phyloP scores from a whole-genome alignment of 208 protist species.

The Acanthamoeba castellanii region DNA sequence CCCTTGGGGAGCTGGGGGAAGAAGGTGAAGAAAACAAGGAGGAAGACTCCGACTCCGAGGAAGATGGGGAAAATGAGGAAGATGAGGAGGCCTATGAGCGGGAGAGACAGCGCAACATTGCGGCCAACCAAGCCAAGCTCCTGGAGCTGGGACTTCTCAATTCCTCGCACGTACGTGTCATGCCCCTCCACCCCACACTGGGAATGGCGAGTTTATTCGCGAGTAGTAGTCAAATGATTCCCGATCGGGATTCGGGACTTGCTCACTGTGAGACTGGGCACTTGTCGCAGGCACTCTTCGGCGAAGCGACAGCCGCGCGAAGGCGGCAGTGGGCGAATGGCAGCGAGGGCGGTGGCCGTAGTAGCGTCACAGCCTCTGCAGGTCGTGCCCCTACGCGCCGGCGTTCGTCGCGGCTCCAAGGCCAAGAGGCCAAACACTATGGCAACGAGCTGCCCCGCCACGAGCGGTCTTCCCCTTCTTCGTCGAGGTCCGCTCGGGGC shows the following conservation, averaged over 20 bases:
- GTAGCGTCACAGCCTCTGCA: neutral
- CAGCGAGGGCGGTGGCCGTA: neutral
- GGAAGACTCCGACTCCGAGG: neutral
- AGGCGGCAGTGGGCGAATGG: neutral
- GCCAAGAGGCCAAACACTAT: conserved; percentile 13
- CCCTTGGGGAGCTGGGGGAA: too few species aligned
- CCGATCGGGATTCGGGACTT: neutral
- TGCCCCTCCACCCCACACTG: neutral
- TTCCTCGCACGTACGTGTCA: neutral
- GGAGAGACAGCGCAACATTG: neutral
- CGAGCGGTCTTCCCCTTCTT: neutral
- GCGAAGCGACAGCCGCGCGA: neutral
- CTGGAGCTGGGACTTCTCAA: neutral
- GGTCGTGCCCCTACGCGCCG: neutral
- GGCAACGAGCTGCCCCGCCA: neutral
- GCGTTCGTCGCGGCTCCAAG: conserved; percentile 2
- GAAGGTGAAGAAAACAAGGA: neutral
- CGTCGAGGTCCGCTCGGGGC: neutral
- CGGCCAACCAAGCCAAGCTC: conserved; percentile 3
- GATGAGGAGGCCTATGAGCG: neutral
- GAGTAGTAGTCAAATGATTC: neutral
- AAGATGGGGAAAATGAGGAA: neutral
- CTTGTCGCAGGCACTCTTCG: neutral
- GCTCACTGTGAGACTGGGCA: neutral
- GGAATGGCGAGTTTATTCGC: neutral